A percentile compares a stretch with the other conserved stretches of the same genome.
These are phyloP conservation scores for Amphichorda felina DNA, from an alignment of 2,329 filamentous ascomycete species.

Conservation along the genomic window DNA sequence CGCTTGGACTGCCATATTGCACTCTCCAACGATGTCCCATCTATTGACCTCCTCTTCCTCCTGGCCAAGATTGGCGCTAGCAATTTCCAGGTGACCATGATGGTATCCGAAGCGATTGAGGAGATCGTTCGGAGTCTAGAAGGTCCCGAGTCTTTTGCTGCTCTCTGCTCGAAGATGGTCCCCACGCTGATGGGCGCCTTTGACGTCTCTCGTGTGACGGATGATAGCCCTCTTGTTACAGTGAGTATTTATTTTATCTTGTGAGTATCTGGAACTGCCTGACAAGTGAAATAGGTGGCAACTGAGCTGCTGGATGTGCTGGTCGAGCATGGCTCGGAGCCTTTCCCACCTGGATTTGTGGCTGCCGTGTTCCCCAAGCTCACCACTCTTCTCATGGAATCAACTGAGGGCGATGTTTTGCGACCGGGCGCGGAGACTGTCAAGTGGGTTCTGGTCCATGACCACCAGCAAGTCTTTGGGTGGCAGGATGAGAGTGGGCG, in stretches of 20 bases:
- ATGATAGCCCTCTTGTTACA: slow-evolving; percentile 74
- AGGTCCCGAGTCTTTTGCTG: slow-evolving; percentile 57
- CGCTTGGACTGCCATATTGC: slow-evolving; percentile 65
- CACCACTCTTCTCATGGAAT: slow-evolving; percentile 68
- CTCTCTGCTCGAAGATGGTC: slow-evolving; percentile 73
- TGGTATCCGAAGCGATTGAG: slow-evolving; percentile 86
- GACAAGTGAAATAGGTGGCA: slow-evolving; percentile 52
- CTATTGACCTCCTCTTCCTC: slow-evolving; percentile 75
- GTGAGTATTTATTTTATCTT: no score
- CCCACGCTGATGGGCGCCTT: slow-evolving; percentile 83
- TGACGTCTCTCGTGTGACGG: slow-evolving; percentile 74
- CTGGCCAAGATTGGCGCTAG: slow-evolving; percentile 78
- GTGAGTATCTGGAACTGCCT: not conserved
- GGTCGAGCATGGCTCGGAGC: slow-evolving; percentile 71
- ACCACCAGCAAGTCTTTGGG: slow-evolving; percentile 77
- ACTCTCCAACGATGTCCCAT: slow-evolving; percentile 58
- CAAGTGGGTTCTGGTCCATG: slow-evolving; percentile 82
- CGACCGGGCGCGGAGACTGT: slow-evolving; percentile 77
- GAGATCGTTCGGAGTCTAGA: slow-evolving; percentile 64
- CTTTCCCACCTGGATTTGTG: slow-evolving; percentile 78
- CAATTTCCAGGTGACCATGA: slow-evolving; percentile 82
- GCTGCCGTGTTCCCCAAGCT: slow-evolving; percentile 79
- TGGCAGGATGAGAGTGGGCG: slow-evolving; percentile 76
- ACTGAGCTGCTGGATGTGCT: slow-evolving; percentile 74
- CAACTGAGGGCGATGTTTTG: slow-evolving; percentile 77